Percentiles rank a stretch among this genome's conserved stretches.
Evolutionary conservation across 306 rosid species (phyloP).

Genomic region (Crataegus laevigata): DNA sequence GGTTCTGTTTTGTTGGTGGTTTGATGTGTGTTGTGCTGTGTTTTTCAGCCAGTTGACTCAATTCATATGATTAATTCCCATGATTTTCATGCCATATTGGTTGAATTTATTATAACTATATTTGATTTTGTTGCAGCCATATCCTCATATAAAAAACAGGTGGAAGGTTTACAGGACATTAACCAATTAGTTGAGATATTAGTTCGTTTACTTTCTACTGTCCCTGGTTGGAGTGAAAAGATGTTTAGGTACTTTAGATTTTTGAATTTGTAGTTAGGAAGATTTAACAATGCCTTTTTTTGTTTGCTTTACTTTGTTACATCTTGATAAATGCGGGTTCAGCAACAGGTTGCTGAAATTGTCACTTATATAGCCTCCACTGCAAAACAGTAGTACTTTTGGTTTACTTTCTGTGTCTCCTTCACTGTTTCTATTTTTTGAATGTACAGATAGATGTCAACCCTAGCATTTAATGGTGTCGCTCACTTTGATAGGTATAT

Average conservation of each 20-base stretch:
- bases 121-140: slow-evolving; percentile 51
- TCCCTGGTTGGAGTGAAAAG: slow-evolving; percentile 98
- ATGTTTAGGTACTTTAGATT: slow-evolving; percentile 68
- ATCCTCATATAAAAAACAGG: slow-evolving; percentile 72
- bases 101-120: neutral
- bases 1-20: neutral
- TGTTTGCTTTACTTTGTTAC: neutral
- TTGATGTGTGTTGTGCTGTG: neutral
- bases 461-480: neutral
- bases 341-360: slow-evolving; percentile 89
- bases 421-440: neutral
- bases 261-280: slow-evolving; percentile 11
- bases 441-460: neutral
- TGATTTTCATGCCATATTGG: neutral
- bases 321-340: slow-evolving; percentile 58
- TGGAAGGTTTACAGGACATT: slow-evolving; percentile 67
- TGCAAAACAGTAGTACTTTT: slow-evolving; percentile 65
- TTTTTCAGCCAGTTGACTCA: neutral
- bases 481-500: slow-evolving; percentile 44
- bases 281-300: slow-evolving; percentile 3
- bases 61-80: neutral
- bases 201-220: slow-evolving; percentile 66
- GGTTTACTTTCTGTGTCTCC: neutral
- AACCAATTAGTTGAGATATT: slow-evolving; percentile 63
- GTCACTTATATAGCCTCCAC: slow-evolving; percentile 62